Percentiles rank a stretch among this genome's conserved stretches.
phyloP scores from a whole-genome alignment of 164 flowering plant species.

The Liquidambar formosana region DNA sequence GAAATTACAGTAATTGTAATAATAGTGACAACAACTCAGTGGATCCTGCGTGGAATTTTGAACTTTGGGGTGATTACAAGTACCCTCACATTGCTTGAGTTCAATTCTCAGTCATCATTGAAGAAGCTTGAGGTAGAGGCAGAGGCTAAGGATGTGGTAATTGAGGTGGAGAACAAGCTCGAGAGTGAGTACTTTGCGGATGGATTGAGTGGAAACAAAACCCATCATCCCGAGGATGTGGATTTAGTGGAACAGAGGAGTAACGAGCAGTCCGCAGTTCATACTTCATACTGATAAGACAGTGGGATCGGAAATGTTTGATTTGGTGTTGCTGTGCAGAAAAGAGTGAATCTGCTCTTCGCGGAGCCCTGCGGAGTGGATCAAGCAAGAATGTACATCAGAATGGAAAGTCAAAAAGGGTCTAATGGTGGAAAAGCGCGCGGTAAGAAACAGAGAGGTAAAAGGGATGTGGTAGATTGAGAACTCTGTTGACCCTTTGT shows the following conservation, averaged over 20 bases:
- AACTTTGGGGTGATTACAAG: conserved; percentile 5
- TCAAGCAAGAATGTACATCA: conserved; percentile 14
- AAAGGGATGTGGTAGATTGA: conserved; percentile 29
- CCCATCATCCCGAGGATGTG: conserved; percentile 2
- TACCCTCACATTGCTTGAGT: not conserved
- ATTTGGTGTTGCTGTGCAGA: conserved; percentile 30
- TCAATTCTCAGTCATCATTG: conserved; percentile 24
- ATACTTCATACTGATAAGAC: conserved; percentile 24
- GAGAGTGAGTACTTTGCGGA: no score
- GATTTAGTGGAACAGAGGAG: conserved; percentile 35
- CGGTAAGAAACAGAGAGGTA: conserved; percentile 16
- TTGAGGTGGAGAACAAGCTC: conserved; percentile 26
- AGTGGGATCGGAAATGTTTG: conserved; percentile 27
- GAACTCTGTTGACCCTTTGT: conserved; percentile 29
- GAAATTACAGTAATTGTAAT: not conserved
- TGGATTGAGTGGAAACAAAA: conserved; percentile 29
- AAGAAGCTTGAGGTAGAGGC: conserved; percentile 45
- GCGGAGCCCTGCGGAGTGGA: conserved; percentile 20
- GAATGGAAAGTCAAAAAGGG: conserved; percentile 11
- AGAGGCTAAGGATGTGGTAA: conserved; percentile 9
- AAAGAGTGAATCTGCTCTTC: conserved; percentile 26
- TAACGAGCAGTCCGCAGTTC: conserved; percentile 30
- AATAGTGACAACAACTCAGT: not conserved
- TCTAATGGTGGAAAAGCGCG: conserved; percentile 18
- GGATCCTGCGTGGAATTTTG: conserved; percentile 9